Evolutionary conservation across 1,284 basidiomycete species (phyloP).

Genomic region (Melampsora larici-populina): DNA sequence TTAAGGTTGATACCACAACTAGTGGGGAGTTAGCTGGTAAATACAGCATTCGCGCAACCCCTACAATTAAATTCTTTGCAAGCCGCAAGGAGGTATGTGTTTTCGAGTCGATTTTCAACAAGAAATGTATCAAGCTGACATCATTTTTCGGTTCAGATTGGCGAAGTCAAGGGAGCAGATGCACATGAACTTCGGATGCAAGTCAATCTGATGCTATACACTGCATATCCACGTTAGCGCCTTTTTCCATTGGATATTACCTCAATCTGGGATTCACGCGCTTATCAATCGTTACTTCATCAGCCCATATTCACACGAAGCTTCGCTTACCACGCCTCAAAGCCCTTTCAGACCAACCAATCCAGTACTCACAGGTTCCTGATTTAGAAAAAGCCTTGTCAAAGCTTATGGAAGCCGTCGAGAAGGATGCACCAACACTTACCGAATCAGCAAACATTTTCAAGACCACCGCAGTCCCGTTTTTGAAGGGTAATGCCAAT

Average conservation of each 20-base stretch:
- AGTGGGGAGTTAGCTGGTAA: constrained; percentile 46
- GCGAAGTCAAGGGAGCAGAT: constrained; percentile 52
- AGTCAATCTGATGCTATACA: constrained; percentile 49
- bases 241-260: background rate
- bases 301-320: constrained; percentile 48
- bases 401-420: constrained; percentile 42
- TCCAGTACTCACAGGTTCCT: constrained; percentile 46
- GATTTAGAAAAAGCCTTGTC: constrained; percentile 45
- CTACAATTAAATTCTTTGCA: constrained; percentile 52
- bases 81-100: constrained; percentile 45
- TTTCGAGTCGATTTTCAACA: background rate
- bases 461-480: constrained; percentile 43
- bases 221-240: constrained; percentile 48
- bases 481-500: constrained; percentile 37
- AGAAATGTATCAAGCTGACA: background rate
- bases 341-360: constrained; percentile 43
- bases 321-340: constrained; percentile 46
- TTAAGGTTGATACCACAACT: constrained; percentile 50
- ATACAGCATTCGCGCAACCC: constrained; percentile 49
- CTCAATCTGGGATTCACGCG: no score
- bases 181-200: constrained; percentile 49
- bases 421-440: background rate
- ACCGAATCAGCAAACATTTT: constrained; percentile 35
- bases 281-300: background rate
- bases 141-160: constrained; percentile 20